These are phyloP conservation scores for Nicotiana tabacum DNA, from an alignment of 257 asterid genomes.

Conservation along the genomic window DNA sequence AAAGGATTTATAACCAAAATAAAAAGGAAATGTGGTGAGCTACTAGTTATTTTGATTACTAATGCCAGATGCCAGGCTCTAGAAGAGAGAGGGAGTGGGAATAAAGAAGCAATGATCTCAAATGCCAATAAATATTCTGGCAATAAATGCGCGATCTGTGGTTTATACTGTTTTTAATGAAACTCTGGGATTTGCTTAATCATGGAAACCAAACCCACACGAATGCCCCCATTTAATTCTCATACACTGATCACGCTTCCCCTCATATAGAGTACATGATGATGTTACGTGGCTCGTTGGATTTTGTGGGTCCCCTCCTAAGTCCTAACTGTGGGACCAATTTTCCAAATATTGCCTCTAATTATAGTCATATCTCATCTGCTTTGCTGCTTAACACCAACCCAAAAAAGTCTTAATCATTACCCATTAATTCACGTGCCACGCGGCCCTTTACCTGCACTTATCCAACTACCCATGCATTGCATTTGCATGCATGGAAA, in stretches of 20 bases:
- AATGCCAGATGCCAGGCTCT: neutral
- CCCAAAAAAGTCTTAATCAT: constrained; percentile 37
- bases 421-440: constrained; percentile 39
- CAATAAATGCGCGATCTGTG: constrained; percentile 20
- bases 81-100: constrained; percentile 13
- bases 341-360: constrained; percentile 23
- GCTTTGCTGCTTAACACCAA: constrained; percentile 21
- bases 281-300: constrained; percentile 25
- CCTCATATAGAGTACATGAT: neutral
- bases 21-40: too few species aligned
- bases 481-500: constrained; percentile 10
- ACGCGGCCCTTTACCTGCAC: constrained; percentile 29
- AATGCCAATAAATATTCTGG: constrained; percentile 22
- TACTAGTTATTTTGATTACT: too few species aligned
- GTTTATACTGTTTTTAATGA: neutral
- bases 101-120: neutral
- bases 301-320: constrained; percentile 29
- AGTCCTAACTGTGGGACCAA: constrained; percentile 1
- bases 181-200: constrained; percentile 18
- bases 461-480: constrained; percentile 13
- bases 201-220: constrained; percentile 22
- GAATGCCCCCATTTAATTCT: constrained; percentile 18
- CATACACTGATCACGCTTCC: constrained; percentile 11
- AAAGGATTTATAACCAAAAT: too few species aligned
- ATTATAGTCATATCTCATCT: constrained; percentile 13